A percentile compares a stretch with the other conserved stretches of the same genome.
phyloP scores from a whole-genome alignment of 164 flowering plant genomes.

The Vitis labrusca region DNA sequence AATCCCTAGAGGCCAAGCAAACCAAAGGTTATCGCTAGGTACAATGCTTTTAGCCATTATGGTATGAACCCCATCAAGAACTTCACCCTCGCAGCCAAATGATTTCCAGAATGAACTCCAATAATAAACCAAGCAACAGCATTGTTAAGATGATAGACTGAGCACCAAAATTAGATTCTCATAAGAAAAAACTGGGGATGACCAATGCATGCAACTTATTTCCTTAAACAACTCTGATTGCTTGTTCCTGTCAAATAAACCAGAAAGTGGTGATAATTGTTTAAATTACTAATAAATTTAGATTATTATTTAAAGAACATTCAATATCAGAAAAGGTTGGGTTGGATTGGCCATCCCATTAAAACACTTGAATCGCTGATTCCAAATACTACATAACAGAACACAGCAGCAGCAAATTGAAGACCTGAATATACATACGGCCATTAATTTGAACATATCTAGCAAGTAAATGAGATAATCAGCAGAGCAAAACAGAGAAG shows the following conservation, averaged over 20 bases:
- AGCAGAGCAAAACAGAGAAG: too few species aligned
- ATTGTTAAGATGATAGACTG: background rate
- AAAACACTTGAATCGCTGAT: background rate
- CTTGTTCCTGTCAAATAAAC: background rate
- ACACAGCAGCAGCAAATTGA: background rate
- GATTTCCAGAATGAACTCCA: background rate
- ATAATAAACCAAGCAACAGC: background rate
- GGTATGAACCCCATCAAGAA: background rate
- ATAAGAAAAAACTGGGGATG: background rate
- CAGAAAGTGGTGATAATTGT: background rate
- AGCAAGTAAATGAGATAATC: too few species aligned
- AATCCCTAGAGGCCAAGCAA: too few species aligned
- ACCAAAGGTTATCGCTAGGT: too few species aligned
- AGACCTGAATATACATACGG: background rate
- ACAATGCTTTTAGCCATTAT: background rate
- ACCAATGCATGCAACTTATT: background rate
- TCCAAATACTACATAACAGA: background rate
- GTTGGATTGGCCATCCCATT: background rate
- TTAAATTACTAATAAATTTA: background rate
- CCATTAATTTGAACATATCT: background rate
- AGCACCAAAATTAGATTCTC: background rate
- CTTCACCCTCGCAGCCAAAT: background rate
- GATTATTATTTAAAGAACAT: background rate
- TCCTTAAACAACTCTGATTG: background rate
- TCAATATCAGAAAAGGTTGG: background rate